Evolutionary conservation across 2,329 filamentous ascomycete species (phyloP).

Genomic region (Talaromyces sp.): DNA sequence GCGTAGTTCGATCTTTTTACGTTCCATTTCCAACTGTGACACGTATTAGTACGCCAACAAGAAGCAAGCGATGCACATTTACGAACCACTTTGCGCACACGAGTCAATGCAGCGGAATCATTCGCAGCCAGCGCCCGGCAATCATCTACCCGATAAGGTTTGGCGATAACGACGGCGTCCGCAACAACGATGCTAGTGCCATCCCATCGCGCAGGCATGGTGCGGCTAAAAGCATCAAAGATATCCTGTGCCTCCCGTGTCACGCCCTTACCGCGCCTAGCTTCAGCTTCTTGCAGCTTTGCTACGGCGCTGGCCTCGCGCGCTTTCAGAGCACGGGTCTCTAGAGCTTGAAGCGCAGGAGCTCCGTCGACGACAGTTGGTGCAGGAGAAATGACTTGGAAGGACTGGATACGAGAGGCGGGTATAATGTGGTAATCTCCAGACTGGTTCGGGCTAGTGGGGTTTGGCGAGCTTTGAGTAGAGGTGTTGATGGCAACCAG

Average conservation of each 20-base stretch:
- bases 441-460: constrained; percentile 34
- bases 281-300: constrained; percentile 56
- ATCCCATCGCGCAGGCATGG: constrained; percentile 60
- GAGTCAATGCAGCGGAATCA: constrained; percentile 40
- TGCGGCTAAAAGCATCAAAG: constrained; percentile 59
- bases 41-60: constrained; percentile 7
- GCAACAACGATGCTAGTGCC: constrained; percentile 58
- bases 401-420: constrained; percentile 56
- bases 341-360: constrained; percentile 45
- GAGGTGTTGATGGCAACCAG: constrained; percentile 59
- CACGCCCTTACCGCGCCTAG: constrained; percentile 59
- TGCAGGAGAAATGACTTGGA: constrained; percentile 51
- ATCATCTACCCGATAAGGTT: constrained; percentile 57
- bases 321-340: constrained; percentile 52
- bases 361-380: constrained; percentile 30
- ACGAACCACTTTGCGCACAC: constrained; percentile 50
- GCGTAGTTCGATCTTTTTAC: constrained; percentile 46
- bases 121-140: constrained; percentile 44
- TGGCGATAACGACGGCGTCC: constrained; percentile 56
- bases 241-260: constrained; percentile 60
- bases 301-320: constrained; percentile 56
- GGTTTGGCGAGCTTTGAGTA: constrained; percentile 38
- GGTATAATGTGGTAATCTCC: constrained; percentile 61
- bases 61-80: not conserved
- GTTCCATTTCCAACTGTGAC: constrained; percentile 46